phyloP scores from a whole-genome alignment of 495 filamentous ascomycete genomes.

The Penicillium lagena region DNA sequence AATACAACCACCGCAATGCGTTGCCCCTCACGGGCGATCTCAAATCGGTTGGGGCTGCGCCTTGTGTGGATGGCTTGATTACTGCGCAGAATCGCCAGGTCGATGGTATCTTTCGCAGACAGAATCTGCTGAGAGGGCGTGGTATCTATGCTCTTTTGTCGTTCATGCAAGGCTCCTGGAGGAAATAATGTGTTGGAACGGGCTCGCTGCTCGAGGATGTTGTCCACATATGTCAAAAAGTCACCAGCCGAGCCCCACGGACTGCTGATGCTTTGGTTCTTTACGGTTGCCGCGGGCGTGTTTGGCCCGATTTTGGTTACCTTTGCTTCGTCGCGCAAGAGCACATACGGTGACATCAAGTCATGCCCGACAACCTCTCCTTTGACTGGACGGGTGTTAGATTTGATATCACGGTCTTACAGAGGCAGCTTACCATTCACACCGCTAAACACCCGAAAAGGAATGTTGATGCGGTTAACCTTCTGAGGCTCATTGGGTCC shows the following conservation, averaged over 20 bases:
- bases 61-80: slow-evolving; percentile 56
- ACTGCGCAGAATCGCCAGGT: slow-evolving; percentile 77
- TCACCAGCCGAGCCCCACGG: slow-evolving; percentile 44
- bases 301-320: slow-evolving; percentile 27
- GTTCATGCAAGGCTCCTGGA: slow-evolving; percentile 63
- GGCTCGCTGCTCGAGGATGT: slow-evolving; percentile 59
- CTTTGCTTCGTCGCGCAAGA: slow-evolving; percentile 77
- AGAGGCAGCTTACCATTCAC: slow-evolving; percentile 56
- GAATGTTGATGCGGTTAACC: slow-evolving; percentile 87
- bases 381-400: slow-evolving; percentile 38
- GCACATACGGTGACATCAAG: slow-evolving; percentile 86
- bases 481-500: slow-evolving; percentile 65
- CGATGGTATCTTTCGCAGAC: slow-evolving; percentile 78
- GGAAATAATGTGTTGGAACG: slow-evolving; percentile 48
- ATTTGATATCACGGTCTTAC: background rate
- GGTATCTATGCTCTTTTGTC: slow-evolving; percentile 37
- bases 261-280: slow-evolving; percentile 34
- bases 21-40: slow-evolving; percentile 82
- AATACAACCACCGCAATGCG: slow-evolving; percentile 84
- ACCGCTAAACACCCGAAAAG: slow-evolving; percentile 89
- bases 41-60: slow-evolving; percentile 78
- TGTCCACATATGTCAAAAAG: slow-evolving; percentile 73
- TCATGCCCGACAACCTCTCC: slow-evolving; percentile 76
- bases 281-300: slow-evolving; percentile 10
- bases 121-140: slow-evolving; percentile 22